Percentiles rank a stretch among this genome's conserved stretches.
Conservation (phyloP, 345 rosid genomes). For the Erysimum cheiranthoides region DNA sequence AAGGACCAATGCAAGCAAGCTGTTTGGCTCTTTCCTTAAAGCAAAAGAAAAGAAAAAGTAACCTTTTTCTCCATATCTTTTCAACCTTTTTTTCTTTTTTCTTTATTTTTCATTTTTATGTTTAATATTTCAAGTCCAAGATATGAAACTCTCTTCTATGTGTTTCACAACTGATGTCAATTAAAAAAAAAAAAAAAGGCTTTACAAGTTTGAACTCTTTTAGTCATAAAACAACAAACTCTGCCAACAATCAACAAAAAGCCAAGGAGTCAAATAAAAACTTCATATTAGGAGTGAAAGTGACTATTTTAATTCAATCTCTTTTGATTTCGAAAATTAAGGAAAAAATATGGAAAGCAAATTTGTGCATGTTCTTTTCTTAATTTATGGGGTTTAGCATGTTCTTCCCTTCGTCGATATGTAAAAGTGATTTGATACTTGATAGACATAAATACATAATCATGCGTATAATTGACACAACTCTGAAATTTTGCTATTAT, state of each 20-base stretch:
- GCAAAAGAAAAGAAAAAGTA: slow-evolving; percentile 35
- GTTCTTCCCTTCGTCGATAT: background rate
- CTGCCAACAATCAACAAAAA: slow-evolving; percentile 28
- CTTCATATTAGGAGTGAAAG: slow-evolving; percentile 27
- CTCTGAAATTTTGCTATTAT: background rate
- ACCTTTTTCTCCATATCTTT: slow-evolving; percentile 14
- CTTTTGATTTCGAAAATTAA: background rate
- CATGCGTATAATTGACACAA: background rate
- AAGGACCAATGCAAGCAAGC: slow-evolving; percentile 30
- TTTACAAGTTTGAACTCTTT: slow-evolving; percentile 15
- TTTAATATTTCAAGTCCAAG: slow-evolving; percentile 15
- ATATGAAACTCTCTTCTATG: slow-evolving; percentile 25
- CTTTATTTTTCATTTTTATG: background rate
- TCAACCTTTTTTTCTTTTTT: slow-evolving; percentile 20
- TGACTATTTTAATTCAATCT: slow-evolving; percentile 13
- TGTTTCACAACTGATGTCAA: slow-evolving; percentile 12
- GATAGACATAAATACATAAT: slow-evolving; percentile 18
- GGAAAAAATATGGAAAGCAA: background rate
- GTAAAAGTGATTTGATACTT: background rate
- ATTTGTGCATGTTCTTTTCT: slow-evolving; percentile 6
- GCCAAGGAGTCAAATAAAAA: slow-evolving; percentile 12
- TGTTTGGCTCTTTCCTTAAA: slow-evolving; percentile 38
- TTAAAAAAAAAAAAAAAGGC: too few species aligned
- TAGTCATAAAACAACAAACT: slow-evolving; percentile 31
- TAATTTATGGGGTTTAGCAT: background rate